These are phyloP conservation scores for Harringtonia lauricola DNA, from an alignment of 2,329 filamentous ascomycete genomes.

Conservation along the genomic window DNA sequence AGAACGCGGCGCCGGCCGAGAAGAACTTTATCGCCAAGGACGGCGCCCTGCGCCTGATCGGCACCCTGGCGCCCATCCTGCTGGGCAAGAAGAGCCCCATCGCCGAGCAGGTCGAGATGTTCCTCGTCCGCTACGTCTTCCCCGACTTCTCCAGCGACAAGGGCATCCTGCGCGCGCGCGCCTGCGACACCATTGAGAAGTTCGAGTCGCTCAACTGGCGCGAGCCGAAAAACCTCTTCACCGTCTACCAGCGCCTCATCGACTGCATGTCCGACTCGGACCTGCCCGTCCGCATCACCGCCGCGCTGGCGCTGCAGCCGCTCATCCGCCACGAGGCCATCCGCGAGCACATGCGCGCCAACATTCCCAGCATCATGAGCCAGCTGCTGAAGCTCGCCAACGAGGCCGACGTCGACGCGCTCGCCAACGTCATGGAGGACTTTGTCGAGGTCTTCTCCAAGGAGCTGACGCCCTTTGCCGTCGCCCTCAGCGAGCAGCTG, in stretches of 20 bases:
- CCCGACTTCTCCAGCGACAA: constrained; percentile 90
- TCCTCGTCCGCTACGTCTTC: constrained; percentile 96
- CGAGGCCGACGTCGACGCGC: constrained; percentile 91
- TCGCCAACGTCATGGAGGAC: constrained; percentile 99
- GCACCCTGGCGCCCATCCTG: constrained; percentile 85
- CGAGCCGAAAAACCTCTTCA: constrained; percentile 87
- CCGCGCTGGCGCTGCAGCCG: constrained; percentile 85
- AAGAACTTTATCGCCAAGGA: constrained; percentile 96
- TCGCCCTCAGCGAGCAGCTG: constrained; percentile 89
- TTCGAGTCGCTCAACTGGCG: constrained; percentile 97
- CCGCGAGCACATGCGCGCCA: constrained; percentile 89
- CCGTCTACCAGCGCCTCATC: constrained; percentile 93
- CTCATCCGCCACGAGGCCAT: constrained; percentile 94
- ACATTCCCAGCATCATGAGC: constrained; percentile 98
- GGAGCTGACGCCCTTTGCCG: constrained; percentile 91
- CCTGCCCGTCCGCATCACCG: constrained; percentile 87
- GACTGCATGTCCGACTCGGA: constrained; percentile 95
- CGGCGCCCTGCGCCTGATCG: constrained; percentile 93
- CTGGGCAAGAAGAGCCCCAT: constrained; percentile 98
- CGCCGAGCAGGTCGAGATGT: constrained; percentile 94
- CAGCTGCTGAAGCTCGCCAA: constrained; percentile 94
- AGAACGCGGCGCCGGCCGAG: constrained; percentile 69
- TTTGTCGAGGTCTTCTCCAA: constrained; percentile 98
- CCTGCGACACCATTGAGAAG: constrained; percentile 95
- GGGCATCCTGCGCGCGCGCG: constrained; percentile 85